Percentiles rank a stretch among this genome's conserved stretches.
Conservation (phyloP, 2,329 filamentous ascomycete species). For the Xylariales sp. region DNA sequence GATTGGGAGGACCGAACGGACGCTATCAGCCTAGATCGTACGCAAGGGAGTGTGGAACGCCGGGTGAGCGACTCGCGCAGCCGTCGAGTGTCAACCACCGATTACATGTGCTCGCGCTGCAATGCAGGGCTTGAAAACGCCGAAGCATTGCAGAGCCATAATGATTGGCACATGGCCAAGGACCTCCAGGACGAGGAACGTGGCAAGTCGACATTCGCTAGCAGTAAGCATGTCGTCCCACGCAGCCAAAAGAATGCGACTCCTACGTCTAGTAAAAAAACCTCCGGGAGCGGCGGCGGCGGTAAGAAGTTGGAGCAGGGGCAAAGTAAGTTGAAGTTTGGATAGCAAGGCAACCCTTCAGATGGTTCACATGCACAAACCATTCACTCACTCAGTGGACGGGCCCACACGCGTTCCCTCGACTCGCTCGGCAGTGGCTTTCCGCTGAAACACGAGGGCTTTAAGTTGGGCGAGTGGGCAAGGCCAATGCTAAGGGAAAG, state of each 20-base stretch:
- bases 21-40: conserved; percentile 35
- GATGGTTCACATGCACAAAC: conserved; percentile 38
- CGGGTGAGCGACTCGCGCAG: conserved; percentile 44
- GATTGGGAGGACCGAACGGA: conserved; percentile 45
- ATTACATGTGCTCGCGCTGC: conserved; percentile 73
- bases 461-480: conserved; percentile 5
- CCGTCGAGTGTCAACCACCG: conserved; percentile 51
- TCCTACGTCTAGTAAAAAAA: conserved; percentile 55
- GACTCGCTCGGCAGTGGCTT: conserved; percentile 13
- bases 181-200: conserved; percentile 77
- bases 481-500: conserved; percentile 26
- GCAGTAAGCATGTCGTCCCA: conserved; percentile 48
- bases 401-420: conserved; percentile 16
- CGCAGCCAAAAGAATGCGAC: conserved; percentile 51
- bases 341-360: conserved; percentile 51
- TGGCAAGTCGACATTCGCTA: conserved; percentile 60
- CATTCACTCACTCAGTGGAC: conserved; percentile 23
- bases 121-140: conserved; percentile 66
- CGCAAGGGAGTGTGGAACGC: conserved; percentile 40
- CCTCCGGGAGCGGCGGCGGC: conserved; percentile 42
- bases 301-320: conserved; percentile 64
- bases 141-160: conserved; percentile 77
- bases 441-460: conserved; percentile 17
- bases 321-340: conserved; percentile 71
- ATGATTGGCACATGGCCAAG: conserved; percentile 95